Evolutionary conservation across 495 filamentous ascomycete genomes (phyloP), one percentile per base, ranked within the genome.

Genomic region (Corynascus novoguineensis): DNA sequence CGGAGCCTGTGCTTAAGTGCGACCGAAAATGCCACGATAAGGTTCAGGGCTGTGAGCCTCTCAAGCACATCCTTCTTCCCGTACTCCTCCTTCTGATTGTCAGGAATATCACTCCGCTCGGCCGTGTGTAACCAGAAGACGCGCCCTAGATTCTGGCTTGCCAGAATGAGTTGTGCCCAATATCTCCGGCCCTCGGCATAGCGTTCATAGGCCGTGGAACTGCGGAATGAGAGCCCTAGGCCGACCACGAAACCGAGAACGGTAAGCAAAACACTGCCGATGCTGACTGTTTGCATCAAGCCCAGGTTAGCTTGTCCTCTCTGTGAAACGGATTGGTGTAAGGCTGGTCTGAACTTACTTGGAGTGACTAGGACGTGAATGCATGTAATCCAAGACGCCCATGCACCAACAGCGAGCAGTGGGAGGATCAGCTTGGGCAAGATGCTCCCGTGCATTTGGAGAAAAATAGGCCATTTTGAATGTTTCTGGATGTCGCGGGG

Each of bases 171-270:
- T 51, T 85, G 81, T 10, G 86, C 77, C 89, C 89, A 95, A 67
- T 84, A 87, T 56, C 85, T 84, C 27, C 88, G 78, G 19, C 86
- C 87, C 54, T 95, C 86, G 37, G 79, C 79, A 68, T 86, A 88
- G 64, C 88, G 84, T 69, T 95, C 90, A 64, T 96, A 96, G 6
- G 89, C 90, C 15, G 88, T 90, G 1, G 87, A 87, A 60, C 83
- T 88, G 48, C 89, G 85, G 74, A 96, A 93, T 22, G 86, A 89
- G 59, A 96, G 74, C 1, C 87, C 81, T 65, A 95, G 70, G 77
- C 86, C 87, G 62, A 96, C 88, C 58, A 95, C 88, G 76, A 96
- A 93, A 85, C 89, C 90, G 27, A 89, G 82, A 11, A 95, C 85
- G 14, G 89, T 95, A 32, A 96, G 79, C 9, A 96, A 77, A 52